phyloP scores from a whole-genome alignment of 306 rosid genomes.

The Cucumis sativus region DNA sequence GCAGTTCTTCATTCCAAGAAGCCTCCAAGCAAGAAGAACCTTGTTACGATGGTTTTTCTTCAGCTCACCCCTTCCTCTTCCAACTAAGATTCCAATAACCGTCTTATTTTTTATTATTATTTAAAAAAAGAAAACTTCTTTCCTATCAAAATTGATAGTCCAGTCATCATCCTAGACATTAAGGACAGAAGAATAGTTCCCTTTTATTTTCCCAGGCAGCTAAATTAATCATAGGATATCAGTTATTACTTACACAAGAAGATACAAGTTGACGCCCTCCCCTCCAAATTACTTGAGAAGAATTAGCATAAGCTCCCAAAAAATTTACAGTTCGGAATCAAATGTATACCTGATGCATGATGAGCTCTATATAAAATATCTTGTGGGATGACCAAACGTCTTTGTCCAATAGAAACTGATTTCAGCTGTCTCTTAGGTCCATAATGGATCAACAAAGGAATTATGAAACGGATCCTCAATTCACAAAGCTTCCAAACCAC shows the following conservation, averaged over 20 bases:
- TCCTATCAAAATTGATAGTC: too few relatives aligned
- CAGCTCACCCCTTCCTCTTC: too few relatives aligned
- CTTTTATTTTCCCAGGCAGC: background rate
- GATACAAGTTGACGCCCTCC: background rate
- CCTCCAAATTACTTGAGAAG: background rate
- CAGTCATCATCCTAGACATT: background rate
- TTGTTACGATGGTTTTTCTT: too few relatives aligned
- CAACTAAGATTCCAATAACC: too few relatives aligned
- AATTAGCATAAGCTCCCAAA: background rate
- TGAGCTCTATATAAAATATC: background rate
- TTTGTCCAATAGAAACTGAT: background rate
- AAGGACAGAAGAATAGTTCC: background rate
- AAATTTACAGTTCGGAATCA: background rate
- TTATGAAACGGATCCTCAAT: constrained; percentile 12
- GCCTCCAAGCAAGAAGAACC: too few relatives aligned
- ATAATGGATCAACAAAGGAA: constrained; percentile 11
- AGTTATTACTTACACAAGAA: background rate
- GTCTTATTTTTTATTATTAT: too few relatives aligned
- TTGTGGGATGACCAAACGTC: background rate
- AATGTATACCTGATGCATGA: constrained; percentile 4
- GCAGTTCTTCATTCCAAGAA: too few relatives aligned
- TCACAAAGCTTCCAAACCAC: constrained; percentile 15
- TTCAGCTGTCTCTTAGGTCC: background rate
- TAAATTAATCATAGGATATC: background rate
- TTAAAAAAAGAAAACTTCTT: too few relatives aligned